Evolutionary conservation across 2,329 filamentous ascomycete species (phyloP), one percentile per base, ranked within the genome.

Genomic region (Exophiala viscosa): DNA sequence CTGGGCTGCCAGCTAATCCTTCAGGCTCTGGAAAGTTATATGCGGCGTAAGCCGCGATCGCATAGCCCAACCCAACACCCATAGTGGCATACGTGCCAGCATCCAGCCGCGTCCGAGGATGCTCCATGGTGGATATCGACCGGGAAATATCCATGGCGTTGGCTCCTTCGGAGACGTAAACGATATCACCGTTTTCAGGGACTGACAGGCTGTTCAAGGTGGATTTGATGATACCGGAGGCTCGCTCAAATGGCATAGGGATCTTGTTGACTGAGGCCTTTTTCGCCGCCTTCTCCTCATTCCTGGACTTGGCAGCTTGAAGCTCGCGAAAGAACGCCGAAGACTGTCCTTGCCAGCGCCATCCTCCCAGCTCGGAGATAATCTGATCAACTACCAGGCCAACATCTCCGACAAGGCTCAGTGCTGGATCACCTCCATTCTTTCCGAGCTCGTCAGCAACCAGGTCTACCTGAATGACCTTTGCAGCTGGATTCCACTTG

Each of bases 141-240:
- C 80, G 75, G 2, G 76, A 79, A 48, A 82, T 81, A 57, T 83
- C 80, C 80, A 82, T 83, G 4, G 79, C 80, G 61, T 82, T 82
- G 8, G 80, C 77, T 8, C 80, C 79, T 66, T 83, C 79, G 1
- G 76, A 79, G 32, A 82, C 69, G 56, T 81, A 82, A 14, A 82
- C 74, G 18, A 81, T 72, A 40, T 72, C 66, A 14, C 74, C 77
- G 11, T 76, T 65, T 39, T 71, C 68, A 1, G 70, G 70, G 11
- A 69, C 73, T 0, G 70, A 77, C 31, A 77, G 61, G 3, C 56
- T 61, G 57, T 80, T 72, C 11, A 82, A 66, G 1, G 72, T 73
- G 2, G 66, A 62, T 55, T 76, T 79, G 60, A 82, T 79, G 40
- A 79, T 65, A 39, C 75, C 69, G 62, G 80, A 82, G 2, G 73